Evolutionary conservation across 768 basidiomycete genomes (phyloP).

Genomic region (Lactarius quietus): DNA sequence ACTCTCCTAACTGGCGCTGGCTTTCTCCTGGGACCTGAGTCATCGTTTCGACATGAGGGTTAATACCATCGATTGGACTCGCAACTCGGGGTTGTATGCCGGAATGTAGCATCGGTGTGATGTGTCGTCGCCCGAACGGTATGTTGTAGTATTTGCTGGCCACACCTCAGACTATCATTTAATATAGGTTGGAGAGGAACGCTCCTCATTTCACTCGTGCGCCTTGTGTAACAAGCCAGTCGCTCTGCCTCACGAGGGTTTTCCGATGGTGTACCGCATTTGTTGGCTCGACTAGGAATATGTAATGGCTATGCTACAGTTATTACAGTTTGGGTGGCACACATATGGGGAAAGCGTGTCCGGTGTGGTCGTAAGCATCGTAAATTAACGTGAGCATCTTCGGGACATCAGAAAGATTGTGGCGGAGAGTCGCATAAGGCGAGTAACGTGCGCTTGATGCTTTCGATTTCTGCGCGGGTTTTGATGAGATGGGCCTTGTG

Average conservation of each 20-base stretch:
- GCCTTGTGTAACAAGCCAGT: not conserved
- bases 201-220: not conserved
- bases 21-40: not conserved
- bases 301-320: not conserved
- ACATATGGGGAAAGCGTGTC: not conserved
- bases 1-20: not conserved
- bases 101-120: not conserved
- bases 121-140: not conserved
- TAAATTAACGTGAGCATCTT: not conserved
- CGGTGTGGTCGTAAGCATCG: not conserved
- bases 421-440: no score
- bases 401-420: not conserved
- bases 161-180: not conserved
- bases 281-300: not conserved
- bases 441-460: constrained; percentile 1
- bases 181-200: not conserved
- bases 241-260: not conserved
- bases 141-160: no score
- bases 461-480: constrained; percentile 12
- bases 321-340: not conserved
- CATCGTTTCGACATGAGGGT: not conserved
- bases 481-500: constrained; percentile 6
- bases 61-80: not conserved
- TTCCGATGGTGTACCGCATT: not conserved
- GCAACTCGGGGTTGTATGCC: not conserved